Evolutionary conservation across 2,329 filamentous ascomycete species (phyloP).

Genomic region (Penicillium concentricum): DNA sequence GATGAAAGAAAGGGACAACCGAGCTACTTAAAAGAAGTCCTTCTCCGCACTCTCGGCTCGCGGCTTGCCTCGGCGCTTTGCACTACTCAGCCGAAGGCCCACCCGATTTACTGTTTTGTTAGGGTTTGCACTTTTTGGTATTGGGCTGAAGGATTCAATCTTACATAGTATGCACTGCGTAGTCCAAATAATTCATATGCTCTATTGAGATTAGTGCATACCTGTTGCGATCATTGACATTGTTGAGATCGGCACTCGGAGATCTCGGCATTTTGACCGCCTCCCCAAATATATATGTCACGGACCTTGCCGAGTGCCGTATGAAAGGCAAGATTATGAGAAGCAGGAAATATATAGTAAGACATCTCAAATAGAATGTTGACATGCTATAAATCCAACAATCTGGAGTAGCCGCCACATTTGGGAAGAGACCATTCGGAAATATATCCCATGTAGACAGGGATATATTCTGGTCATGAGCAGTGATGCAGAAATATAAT

Average conservation of each 20-base stretch:
- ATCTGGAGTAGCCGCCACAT: not conserved
- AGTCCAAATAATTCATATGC: not conserved
- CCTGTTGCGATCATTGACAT: not conserved
- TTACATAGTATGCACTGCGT: not conserved
- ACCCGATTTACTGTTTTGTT: not conserved
- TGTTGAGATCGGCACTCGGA: not conserved
- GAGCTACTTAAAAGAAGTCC: not conserved
- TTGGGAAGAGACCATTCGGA: not conserved
- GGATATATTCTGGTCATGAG: not conserved
- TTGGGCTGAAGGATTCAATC: not conserved
- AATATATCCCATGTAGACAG: not conserved
- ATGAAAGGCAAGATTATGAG: not conserved
- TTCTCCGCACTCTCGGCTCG: slow-evolving; percentile 20
- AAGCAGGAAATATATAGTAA: not conserved
- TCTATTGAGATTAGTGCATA: not conserved
- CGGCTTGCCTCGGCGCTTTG: slow-evolving; percentile 20
- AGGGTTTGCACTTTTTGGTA: not conserved
- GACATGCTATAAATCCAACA: not conserved
- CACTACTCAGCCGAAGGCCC: slow-evolving; percentile 12
- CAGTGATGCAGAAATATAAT: not conserved
- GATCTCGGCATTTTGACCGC: not conserved
- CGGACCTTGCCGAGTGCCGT: not conserved
- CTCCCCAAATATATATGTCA: not conserved
- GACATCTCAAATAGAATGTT: not conserved
- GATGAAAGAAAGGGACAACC: not conserved